A percentile compares a stretch with the other conserved stretches of the same genome.
Evolutionary conservation across 2,329 filamentous ascomycete genomes (phyloP).

Genomic region (Fusarium sp.): DNA sequence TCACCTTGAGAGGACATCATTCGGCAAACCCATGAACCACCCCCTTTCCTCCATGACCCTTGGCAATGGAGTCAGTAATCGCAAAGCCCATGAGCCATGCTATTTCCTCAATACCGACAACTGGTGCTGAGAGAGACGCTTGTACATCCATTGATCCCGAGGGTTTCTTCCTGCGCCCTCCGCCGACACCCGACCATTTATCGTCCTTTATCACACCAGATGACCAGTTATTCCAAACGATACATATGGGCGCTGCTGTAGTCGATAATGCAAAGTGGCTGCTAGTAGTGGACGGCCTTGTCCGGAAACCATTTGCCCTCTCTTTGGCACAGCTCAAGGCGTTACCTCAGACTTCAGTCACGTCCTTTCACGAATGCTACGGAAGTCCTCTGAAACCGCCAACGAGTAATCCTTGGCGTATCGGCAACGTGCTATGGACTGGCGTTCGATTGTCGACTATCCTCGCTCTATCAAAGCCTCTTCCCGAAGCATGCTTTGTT

Average conservation of each 20-base stretch:
- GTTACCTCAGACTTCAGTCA: neutral
- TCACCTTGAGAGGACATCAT: neutral
- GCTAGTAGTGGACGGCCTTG: neutral
- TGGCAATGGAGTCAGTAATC: neutral
- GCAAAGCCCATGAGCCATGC: accelerated
- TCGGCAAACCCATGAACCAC: accelerated
- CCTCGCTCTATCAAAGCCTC: neutral
- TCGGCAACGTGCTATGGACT: conserved; percentile 12
- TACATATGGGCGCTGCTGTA: conserved; percentile 17
- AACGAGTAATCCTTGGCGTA: neutral
- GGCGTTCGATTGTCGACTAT: neutral
- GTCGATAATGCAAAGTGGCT: neutral
- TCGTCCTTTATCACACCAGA: neutral
- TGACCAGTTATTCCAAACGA: conserved; percentile 6
- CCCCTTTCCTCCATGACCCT: accelerated
- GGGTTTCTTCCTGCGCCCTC: conserved; percentile 5
- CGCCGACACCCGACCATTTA: neutral
- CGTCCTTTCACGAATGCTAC: conserved; percentile 21
- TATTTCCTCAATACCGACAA: accelerated
- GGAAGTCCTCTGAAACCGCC: conserved; percentile 10
- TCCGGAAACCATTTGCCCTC: neutral
- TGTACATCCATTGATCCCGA: neutral
- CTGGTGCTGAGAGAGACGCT: neutral
- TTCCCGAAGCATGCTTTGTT: neutral
- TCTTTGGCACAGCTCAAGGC: neutral